phyloP scores from a whole-genome alignment of 208 protist species.

The Acanthamoeba healyi region DNA sequence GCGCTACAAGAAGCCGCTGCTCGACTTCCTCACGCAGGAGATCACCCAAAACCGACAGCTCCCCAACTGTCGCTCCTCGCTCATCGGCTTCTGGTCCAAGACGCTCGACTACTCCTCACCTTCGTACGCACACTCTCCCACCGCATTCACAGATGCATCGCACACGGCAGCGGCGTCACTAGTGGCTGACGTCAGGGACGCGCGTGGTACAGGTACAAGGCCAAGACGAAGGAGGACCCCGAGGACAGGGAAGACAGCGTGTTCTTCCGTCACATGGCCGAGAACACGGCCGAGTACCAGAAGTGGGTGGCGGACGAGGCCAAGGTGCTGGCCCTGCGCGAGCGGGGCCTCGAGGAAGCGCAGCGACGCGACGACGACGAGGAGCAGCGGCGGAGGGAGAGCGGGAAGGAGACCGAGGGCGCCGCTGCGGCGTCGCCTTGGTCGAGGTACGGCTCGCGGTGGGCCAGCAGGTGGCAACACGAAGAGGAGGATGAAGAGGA shows the following conservation, averaged over 20 bases:
- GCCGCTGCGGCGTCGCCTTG: neutral
- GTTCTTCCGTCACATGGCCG: constrained; percentile 63
- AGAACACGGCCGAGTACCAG: constrained; percentile 59
- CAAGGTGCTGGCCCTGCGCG: constrained; percentile 2
- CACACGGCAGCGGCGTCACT: no score
- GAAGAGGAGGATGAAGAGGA: constrained; percentile 30
- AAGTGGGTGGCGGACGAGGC: constrained; percentile 53
- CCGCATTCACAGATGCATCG: neutral
- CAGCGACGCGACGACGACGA: constrained; percentile 15
- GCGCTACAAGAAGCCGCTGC: constrained; percentile 71
- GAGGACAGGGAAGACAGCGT: constrained; percentile 68
- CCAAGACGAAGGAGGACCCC: constrained; percentile 59
- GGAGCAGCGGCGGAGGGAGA: neutral
- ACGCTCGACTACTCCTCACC: constrained; percentile 46
- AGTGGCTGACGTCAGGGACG: no score
- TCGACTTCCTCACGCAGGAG: constrained; percentile 67
- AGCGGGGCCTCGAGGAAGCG: constrained; percentile 27
- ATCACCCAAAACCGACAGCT: constrained; percentile 39
- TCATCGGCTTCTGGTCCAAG: constrained; percentile 50
- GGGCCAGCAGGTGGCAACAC: neutral
- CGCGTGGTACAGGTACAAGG: neutral
- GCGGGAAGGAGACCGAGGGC: neutral
- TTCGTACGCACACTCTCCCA: neutral
- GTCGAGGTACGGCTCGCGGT: constrained; percentile 6
- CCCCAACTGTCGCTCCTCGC: constrained; percentile 49